Conservation (phyloP, 202 grass and related monocot species). For the Carex sylvatica region DNA sequence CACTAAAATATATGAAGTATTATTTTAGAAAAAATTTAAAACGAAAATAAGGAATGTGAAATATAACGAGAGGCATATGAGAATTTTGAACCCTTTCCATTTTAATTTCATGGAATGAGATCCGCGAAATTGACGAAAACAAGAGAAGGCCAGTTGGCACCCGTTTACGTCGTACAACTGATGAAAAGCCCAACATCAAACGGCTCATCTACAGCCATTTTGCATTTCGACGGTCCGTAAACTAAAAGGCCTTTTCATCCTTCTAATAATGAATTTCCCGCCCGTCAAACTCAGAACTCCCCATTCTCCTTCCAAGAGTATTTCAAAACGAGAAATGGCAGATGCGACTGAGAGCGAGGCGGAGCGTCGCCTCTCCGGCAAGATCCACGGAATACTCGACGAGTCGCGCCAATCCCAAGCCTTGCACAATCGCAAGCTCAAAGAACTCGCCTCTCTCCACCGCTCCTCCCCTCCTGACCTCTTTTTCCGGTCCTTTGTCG, state of each 20-base stretch:
- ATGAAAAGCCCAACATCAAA: too few species aligned
- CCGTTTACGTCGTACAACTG: too few species aligned
- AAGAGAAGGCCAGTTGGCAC: too few species aligned
- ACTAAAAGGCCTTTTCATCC: not conserved
- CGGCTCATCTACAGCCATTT: too few species aligned
- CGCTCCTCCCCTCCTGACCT: constrained; percentile 17
- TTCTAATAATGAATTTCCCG: constrained; percentile 25
- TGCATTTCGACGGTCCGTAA: not conserved
- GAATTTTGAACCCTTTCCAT: too few species aligned
- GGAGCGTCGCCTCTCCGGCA: constrained; percentile 28
- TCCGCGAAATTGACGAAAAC: too few species aligned
- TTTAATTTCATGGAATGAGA: too few species aligned
- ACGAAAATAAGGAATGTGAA: too few species aligned
- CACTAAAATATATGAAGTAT: too few species aligned
- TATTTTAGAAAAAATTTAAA: too few species aligned
- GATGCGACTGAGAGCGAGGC: constrained; percentile 33
- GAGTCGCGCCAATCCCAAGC: constrained; percentile 67
- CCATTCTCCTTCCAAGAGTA: not conserved
- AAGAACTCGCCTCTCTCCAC: constrained; percentile 59
- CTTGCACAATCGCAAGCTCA: constrained; percentile 64
- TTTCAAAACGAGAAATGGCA: constrained; percentile 27
- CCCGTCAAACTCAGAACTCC: constrained; percentile 31
- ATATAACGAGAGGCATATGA: too few species aligned
- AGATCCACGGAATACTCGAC: constrained; percentile 64
- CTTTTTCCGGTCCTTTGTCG: constrained; percentile 63